phyloP scores from a whole-genome alignment of 192 early-diverging fungal genomes.

The Diversispora epigaea region DNA sequence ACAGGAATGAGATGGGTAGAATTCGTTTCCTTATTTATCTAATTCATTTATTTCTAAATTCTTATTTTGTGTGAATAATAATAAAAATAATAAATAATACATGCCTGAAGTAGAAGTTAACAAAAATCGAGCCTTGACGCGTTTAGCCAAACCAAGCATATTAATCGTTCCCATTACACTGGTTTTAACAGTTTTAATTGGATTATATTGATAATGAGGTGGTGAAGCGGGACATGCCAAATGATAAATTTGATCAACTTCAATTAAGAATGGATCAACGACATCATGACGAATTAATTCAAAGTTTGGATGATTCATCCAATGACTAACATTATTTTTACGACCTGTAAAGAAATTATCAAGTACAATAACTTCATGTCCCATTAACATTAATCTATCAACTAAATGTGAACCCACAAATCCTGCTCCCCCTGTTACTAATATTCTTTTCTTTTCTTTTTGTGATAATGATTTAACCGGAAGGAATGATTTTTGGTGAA shows the following conservation, averaged over 20 bases:
- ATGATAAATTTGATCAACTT: slow-evolving; percentile 84
- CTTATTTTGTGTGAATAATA: not conserved
- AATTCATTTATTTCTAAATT: too few relatives aligned
- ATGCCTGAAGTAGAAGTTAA: slow-evolving; percentile 77
- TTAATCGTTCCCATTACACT: slow-evolving; percentile 83
- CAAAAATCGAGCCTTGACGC: slow-evolving; percentile 75
- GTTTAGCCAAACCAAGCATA: slow-evolving; percentile 82
- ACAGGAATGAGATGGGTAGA: not conserved
- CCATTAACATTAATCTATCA: slow-evolving; percentile 78
- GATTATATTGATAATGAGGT: slow-evolving; percentile 85
- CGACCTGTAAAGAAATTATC: slow-evolving; percentile 84
- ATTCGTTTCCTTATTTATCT: too few relatives aligned
- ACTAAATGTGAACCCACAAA: slow-evolving; percentile 85
- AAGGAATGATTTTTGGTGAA: slow-evolving; percentile 49
- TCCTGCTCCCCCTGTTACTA: slow-evolving; percentile 86
- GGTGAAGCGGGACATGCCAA: slow-evolving; percentile 86
- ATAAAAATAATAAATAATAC: slow-evolving; percentile 24
- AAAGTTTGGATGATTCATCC: slow-evolving; percentile 82
- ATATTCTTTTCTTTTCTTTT: slow-evolving; percentile 63
- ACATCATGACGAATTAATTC: slow-evolving; percentile 81
- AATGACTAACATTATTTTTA: slow-evolving; percentile 76
- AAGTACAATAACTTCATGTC: slow-evolving; percentile 74
- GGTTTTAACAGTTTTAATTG: slow-evolving; percentile 84
- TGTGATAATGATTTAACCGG: slow-evolving; percentile 56
- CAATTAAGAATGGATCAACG: slow-evolving; percentile 79